Base-by-base conservation (phyloP, 2,329 filamentous ascomycete genomes). In the Chalaropsis thielavioides region DNA sequence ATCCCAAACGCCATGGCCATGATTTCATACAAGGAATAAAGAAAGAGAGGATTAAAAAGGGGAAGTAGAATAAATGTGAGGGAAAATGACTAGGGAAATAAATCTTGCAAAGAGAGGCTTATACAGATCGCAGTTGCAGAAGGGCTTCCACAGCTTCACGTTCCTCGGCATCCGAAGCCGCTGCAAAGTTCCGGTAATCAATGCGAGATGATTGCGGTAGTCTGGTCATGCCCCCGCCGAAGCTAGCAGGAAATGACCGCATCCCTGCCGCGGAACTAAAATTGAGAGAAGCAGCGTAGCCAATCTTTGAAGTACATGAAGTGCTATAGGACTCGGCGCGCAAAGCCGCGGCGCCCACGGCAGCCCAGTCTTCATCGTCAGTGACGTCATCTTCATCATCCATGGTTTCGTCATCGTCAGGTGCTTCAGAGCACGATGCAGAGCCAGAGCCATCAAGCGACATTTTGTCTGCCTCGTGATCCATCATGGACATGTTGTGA, bases 301-400 rank as follows among this genome's bases (percentile, higher is more conserved):
- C 69, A 64, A 66, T 66, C 54, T 68, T 68, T n/a, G 62, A 65
- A 13, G 60, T 65, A 61, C 72, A 69, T 80, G 86, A 81, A 70
- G 76, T 81, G 64, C 81, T 79, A 71, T 85, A 85, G 6, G 83
- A 86, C 61, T 81, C 80, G 67, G 83, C 82, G 69, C 92, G 86
- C 70, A 96, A 81, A 69, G 90, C 89, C 64, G 88, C 90, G 38
- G 92, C 90, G 64, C 91, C 92, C 68, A 96, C 88, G 63, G 88
- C 85, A 59, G 89, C 90, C 92, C 92, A 96, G 75, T 97, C 92
- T 75, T 97, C 92, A 73, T 96, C 90, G 73, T 97, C 94, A 27
- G 94, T 97, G 67, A 89, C 83, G 72, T 96, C 90, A 69, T 88
- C 86, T 67, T 89, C 84, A 72, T 95, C 88, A 70, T 90, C 87